A percentile compares a stretch with the other conserved stretches of the same genome.
These are phyloP conservation scores for Rhodotorula sp. DNA, from an alignment of 1,284 basidiomycete genomes.

Conservation along the genomic window DNA sequence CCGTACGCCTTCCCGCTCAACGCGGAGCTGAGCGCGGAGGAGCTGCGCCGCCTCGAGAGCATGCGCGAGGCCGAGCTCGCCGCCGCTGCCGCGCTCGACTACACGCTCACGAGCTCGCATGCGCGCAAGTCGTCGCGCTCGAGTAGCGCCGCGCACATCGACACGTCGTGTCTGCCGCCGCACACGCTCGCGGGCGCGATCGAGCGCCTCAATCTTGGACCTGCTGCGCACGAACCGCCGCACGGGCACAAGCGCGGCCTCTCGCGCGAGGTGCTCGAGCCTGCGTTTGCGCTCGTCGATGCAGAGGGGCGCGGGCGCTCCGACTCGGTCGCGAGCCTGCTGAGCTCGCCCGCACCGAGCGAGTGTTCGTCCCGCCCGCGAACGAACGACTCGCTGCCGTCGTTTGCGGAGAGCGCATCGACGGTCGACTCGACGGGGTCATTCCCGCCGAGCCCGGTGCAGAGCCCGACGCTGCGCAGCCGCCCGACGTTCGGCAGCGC, in stretches of 20 bases:
- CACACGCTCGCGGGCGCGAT: slow-evolving; percentile 1
- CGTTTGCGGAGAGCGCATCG: slow-evolving; percentile 22
- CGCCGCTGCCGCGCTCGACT: slow-evolving; percentile 26
- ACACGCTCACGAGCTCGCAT: slow-evolving; percentile 17
- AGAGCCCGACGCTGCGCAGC: slow-evolving; percentile 3
- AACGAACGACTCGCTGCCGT: slow-evolving; percentile 37
- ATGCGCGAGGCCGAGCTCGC: slow-evolving; percentile 29
- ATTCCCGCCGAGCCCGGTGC: slow-evolving; percentile 25
- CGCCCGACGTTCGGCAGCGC: slow-evolving; percentile 9
- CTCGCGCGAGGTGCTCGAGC: slow-evolving; percentile 4
- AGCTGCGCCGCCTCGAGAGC: slow-evolving; percentile 20
- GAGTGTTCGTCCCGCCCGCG: slow-evolving; percentile 29
- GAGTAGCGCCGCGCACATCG: neutral
- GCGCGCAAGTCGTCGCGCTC: slow-evolving; percentile 14
- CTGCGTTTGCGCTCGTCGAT: neutral
- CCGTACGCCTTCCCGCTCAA: slow-evolving; percentile 9
- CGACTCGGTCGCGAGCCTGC: neutral
- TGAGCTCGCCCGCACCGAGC: neutral
- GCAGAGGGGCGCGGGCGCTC: neutral
- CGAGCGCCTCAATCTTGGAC: slow-evolving; percentile 15
- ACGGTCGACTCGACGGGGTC: slow-evolving; percentile 19
- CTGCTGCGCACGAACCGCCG: neutral
- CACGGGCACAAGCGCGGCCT: neutral
- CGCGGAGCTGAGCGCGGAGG: neutral
- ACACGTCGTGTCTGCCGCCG: neutral